phyloP scores from a whole-genome alignment of 495 filamentous ascomycete species.

The Penicillium roqueforti region DNA sequence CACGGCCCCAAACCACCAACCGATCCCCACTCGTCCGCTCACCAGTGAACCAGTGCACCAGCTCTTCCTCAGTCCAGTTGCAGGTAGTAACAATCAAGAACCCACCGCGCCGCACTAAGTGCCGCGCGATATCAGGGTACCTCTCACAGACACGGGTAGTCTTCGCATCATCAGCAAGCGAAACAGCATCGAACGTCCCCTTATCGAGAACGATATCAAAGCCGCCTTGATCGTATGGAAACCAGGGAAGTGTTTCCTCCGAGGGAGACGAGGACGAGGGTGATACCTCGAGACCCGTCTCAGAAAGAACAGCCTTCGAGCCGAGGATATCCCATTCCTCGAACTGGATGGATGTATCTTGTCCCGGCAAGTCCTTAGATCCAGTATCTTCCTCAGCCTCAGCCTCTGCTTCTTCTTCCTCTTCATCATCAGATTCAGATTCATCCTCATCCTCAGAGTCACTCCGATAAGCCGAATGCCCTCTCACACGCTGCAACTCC shows the following conservation, averaged over 20 bases:
- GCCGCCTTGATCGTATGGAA: slow-evolving; percentile 35
- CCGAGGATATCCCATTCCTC: slow-evolving; percentile 71
- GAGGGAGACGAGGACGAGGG: neutral
- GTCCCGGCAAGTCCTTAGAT: slow-evolving; percentile 7
- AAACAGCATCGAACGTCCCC: slow-evolving; percentile 94
- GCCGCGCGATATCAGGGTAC: slow-evolving; percentile 63
- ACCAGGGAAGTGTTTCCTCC: slow-evolving; percentile 28
- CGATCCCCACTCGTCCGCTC: slow-evolving; percentile 25
- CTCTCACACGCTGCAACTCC: slow-evolving; percentile 38
- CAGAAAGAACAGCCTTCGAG: slow-evolving; percentile 33
- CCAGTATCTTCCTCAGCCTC: slow-evolving; percentile 15
- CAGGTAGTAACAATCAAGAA: slow-evolving; percentile 86
- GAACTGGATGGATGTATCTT: slow-evolving; percentile 51
- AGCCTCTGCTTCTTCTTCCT: slow-evolving; percentile 11
- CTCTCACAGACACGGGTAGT: slow-evolving; percentile 58
- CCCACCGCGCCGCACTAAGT: slow-evolving; percentile 63
- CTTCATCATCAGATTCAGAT: slow-evolving; percentile 24
- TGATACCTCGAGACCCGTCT: slow-evolving; percentile 15
- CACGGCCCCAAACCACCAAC: slow-evolving; percentile 56
- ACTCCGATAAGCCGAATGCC: slow-evolving; percentile 40
- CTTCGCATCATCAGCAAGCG: slow-evolving; percentile 57
- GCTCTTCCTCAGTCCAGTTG: slow-evolving; percentile 94
- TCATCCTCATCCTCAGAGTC: slow-evolving; percentile 39
- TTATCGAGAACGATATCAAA: slow-evolving; percentile 94
- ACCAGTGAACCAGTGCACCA: slow-evolving; percentile 67